Base-by-base conservation (phyloP, 768 basidiomycete species). In the Leccinellum albellum region DNA sequence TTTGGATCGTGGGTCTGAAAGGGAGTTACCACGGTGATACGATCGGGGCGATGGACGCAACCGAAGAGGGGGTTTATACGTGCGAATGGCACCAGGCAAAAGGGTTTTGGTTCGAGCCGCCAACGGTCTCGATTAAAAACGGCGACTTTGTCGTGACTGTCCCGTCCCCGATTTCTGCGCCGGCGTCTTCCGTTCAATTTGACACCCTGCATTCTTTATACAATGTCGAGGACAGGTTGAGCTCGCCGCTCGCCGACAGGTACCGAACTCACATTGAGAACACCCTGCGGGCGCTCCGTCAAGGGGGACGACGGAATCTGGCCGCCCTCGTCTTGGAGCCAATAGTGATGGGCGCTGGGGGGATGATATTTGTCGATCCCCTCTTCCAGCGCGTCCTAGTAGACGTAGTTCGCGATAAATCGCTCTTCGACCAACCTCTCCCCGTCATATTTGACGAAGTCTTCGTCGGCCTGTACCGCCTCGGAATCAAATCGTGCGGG, bases 1-100 rank as follows among this genome's bases (percentile, higher is more conserved):
- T 94, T 4, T 91, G 90, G 4, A 82, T 98, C 1, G 68, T 98
- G 3, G 96, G 96, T 0, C 65, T 98, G 44, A 87, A 84, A 62
- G 96, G 96, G 5, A 93, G 93, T 66, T 98, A 98, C 74, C 96
- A 98, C 66, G 96, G 96, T 2, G 96, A 98, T 71, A 98, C 96
- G 13, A 95, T 98, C 59, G 96, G 96, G 0, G 87, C 88, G 2
- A 98, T 98, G 96, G 92, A 98, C 62, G 95, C 96, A 7, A 89
- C 85, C 61, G 87, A 90, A 66, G 91, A 95, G 64, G 89, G 91
- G 9, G 87, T 95, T 2, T 98, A 89, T 71, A 89, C 89, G 1
- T 97, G 94, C 62, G 96, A 98, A 70, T 98, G 96, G 95, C 94
- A 98, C 70, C 75, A 87, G 53, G 88, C 92, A 6, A 87, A 92